phyloP scores from a whole-genome alignment of 2,329 filamentous ascomycete species.

The Microsporum ferrugineum region DNA sequence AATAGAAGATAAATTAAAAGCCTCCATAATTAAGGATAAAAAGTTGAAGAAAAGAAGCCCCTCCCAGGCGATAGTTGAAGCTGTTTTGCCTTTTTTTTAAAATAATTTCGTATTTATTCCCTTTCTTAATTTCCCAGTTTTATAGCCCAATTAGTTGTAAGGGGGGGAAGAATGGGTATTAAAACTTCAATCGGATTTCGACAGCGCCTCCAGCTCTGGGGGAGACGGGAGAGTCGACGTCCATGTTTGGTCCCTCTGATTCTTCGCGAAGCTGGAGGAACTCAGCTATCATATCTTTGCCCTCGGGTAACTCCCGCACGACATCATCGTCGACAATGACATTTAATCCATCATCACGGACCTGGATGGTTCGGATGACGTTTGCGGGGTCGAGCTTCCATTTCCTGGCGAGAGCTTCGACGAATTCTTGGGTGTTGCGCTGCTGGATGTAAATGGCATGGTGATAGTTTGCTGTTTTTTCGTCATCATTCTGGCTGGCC shows the following conservation, averaged over 20 bases:
- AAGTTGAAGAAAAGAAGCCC: neutral
- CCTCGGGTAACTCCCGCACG: constrained; percentile 70
- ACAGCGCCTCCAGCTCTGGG: neutral
- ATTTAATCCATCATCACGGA: constrained; percentile 63
- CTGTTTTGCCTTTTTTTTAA: neutral
- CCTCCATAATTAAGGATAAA: neutral
- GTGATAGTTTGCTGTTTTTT: constrained; percentile 50
- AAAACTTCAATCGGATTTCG: constrained; percentile 1
- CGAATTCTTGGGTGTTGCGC: constrained; percentile 63
- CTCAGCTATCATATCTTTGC: constrained; percentile 73
- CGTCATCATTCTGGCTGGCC: constrained; percentile 37
- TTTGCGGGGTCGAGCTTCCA: constrained; percentile 64
- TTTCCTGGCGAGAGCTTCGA: constrained; percentile 61
- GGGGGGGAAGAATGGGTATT: neutral
- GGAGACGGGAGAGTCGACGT: constrained; percentile 6
- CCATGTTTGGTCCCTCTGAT: constrained; percentile 13
- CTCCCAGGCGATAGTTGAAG: neutral
- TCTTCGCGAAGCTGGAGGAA: constrained; percentile 51
- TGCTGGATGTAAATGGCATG: constrained; percentile 76
- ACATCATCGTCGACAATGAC: constrained; percentile 87
- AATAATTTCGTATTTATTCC: neutral
- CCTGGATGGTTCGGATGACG: constrained; percentile 59
- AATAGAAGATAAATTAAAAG: neutral
- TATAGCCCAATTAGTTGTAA: neutral
- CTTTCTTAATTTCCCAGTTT: neutral